Percentiles rank a stretch among this genome's conserved stretches.
These are phyloP conservation scores for Pyrenula massariospora DNA, from an alignment of 495 filamentous ascomycete species.

Conservation along the genomic window DNA sequence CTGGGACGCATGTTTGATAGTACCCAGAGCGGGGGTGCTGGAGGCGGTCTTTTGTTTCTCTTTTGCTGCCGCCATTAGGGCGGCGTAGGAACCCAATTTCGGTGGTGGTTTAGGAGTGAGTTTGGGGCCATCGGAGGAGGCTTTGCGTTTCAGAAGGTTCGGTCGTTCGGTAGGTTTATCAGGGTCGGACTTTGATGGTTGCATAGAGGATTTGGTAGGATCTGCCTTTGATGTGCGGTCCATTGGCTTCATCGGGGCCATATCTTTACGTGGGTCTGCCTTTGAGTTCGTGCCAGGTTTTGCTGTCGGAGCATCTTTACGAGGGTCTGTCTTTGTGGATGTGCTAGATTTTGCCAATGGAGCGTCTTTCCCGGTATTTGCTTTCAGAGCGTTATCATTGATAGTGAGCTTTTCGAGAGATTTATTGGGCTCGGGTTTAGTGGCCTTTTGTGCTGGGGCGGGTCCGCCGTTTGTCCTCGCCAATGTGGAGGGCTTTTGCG, in stretches of 20 bases:
- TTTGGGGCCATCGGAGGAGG: slow-evolving; percentile 11
- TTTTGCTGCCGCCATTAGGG: slow-evolving; percentile 57
- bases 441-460: not conserved
- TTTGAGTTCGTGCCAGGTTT: not conserved
- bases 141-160: slow-evolving; percentile 26
- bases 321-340: not conserved
- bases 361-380: not conserved
- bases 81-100: slow-evolving; percentile 55
- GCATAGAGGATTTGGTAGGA: not conserved
- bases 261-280: not conserved
- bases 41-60: slow-evolving; percentile 15
- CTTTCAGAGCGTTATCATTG: not conserved
- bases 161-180: slow-evolving; percentile 10
- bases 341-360: not conserved
- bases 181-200: not conserved
- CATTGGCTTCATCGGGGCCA: not conserved
- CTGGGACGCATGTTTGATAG: slow-evolving; percentile 28
- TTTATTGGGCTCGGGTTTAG: not conserved
- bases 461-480: not conserved
- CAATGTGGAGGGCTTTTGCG: not conserved
- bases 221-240: not conserved
- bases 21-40: slow-evolving; percentile 15
- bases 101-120: slow-evolving; percentile 38
- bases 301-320: not conserved
- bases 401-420: not conserved